These are phyloP conservation scores for Fusarium nelsonii DNA, from an alignment of 2,329 filamentous ascomycete genomes.

Conservation along the genomic window DNA sequence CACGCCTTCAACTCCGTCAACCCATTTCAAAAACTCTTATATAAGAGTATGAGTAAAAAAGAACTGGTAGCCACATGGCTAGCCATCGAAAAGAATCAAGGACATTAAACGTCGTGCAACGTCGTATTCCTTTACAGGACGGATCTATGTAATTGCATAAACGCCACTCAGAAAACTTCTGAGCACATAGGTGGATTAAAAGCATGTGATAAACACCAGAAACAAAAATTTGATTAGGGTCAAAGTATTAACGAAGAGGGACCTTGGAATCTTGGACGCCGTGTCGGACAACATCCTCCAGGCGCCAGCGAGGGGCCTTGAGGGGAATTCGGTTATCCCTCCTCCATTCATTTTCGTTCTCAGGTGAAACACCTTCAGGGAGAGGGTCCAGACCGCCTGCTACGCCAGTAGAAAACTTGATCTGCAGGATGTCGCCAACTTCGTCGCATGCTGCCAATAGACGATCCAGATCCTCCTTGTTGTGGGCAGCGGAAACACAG, in stretches of 20 bases:
- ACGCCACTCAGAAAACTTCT: conserved; percentile 36
- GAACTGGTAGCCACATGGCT: conserved; percentile 25
- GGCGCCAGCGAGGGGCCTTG: conserved; percentile 80
- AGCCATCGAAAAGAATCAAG: conserved; percentile 26
- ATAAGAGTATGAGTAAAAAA: conserved; percentile 19
- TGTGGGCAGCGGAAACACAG: conserved; percentile 95
- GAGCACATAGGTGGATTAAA: conserved; percentile 30
- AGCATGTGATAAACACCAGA: conserved; percentile 45
- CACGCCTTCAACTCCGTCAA: conserved; percentile 43
- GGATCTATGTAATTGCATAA: conserved; percentile 45
- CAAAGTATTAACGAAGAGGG: conserved; percentile 69
- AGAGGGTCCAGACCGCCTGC: conserved; percentile 87
- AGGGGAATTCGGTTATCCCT: conserved; percentile 75
- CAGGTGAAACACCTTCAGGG: conserved; percentile 75
- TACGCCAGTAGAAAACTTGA: conserved; percentile 97
- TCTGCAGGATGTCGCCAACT: conserved; percentile 88
- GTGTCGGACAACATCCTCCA: conserved; percentile 83
- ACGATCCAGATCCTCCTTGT: conserved; percentile 96
- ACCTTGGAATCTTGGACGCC: conserved; percentile 82
- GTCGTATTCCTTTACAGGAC: conserved; percentile 41
- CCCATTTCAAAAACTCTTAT: conserved; percentile 28
- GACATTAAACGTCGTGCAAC: conserved; percentile 41
- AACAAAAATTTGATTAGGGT: conserved; percentile 38
- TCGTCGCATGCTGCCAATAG: conserved; percentile 91
- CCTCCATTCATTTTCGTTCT: conserved; percentile 78